A percentile compares a stretch with the other conserved stretches of the same genome.
Conservation (phyloP, 202 grass and related monocot species). For the Carex sylvatica region DNA sequence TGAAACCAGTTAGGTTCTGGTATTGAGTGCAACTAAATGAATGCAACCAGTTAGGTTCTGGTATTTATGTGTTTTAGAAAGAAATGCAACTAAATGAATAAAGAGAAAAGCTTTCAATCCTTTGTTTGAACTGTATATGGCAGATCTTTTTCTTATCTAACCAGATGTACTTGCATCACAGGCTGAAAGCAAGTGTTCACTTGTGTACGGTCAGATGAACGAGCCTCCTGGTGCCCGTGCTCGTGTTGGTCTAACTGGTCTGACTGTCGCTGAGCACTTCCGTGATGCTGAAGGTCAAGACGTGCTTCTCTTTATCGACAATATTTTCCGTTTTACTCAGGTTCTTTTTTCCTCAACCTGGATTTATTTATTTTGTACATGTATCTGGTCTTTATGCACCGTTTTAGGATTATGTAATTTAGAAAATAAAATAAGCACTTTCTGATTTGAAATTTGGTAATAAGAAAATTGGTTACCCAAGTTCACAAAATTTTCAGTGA, state of each 20-base stretch:
- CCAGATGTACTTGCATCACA: slow-evolving; percentile 26
- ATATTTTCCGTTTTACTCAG: slow-evolving; percentile 95
- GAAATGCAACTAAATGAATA: neutral
- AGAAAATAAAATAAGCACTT: neutral
- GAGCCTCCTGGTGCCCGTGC: slow-evolving; percentile 95
- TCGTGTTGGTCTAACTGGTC: slow-evolving; percentile 88
- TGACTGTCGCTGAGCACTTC: slow-evolving; percentile 90
- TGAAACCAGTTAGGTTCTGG: neutral
- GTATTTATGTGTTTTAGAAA: neutral
- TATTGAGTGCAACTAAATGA: neutral
- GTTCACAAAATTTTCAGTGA: neutral
- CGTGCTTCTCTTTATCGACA: slow-evolving; percentile 94
- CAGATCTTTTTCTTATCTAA: slow-evolving; percentile 23
- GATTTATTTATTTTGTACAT: neutral
- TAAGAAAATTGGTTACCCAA: neutral
- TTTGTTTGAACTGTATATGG: neutral
- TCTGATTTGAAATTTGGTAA: neutral
- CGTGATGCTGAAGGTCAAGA: slow-evolving; percentile 89
- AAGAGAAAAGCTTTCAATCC: neutral
- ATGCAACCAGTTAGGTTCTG: neutral
- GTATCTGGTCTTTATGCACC: neutral
- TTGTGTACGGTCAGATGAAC: slow-evolving; percentile 97
- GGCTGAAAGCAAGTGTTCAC: slow-evolving; percentile 87
- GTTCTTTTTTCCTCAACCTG: slow-evolving; percentile 26
- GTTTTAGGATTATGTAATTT: neutral